Percentiles rank a stretch among this genome's conserved stretches.
Evolutionary conservation across 495 filamentous ascomycete species (phyloP).

Genomic region (Penicillium pulvis): DNA sequence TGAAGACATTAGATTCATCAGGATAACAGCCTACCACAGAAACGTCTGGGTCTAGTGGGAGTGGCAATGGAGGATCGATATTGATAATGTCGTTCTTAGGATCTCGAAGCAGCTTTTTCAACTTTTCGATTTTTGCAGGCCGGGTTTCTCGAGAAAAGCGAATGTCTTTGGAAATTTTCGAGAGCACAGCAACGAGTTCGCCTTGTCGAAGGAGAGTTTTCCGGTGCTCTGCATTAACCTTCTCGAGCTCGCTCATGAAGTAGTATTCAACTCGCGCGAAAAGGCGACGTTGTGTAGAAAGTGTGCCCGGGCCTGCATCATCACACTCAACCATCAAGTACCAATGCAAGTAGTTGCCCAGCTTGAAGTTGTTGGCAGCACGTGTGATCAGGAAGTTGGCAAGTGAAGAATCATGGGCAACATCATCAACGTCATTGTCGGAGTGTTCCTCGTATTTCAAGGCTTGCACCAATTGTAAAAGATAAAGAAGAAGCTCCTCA

Average conservation of each 20-base stretch:
- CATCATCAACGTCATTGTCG: constrained; percentile 58
- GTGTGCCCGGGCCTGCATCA: constrained; percentile 72
- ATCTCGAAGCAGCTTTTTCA: constrained; percentile 82
- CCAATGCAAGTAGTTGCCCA: constrained; percentile 97
- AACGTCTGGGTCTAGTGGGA: constrained; percentile 86
- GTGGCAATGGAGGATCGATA: constrained; percentile 83
- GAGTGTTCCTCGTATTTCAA: constrained; percentile 88
- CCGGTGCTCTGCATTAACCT: constrained; percentile 61
- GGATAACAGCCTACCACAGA: constrained; percentile 76
- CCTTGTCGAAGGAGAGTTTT: constrained; percentile 82
- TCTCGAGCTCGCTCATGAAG: constrained; percentile 83
- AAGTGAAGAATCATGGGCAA: constrained; percentile 79
- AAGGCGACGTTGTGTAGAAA: constrained; percentile 72
- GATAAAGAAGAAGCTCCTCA: constrained; percentile 87
- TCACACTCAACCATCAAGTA: constrained; percentile 98
- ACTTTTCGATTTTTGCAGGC: constrained; percentile 73
- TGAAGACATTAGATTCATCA: constrained; percentile 90
- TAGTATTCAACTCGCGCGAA: constrained; percentile 92
- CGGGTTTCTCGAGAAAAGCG: constrained; percentile 78
- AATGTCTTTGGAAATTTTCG: constrained; percentile 87
- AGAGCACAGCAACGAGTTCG: constrained; percentile 83
- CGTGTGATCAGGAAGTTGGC: constrained; percentile 86
- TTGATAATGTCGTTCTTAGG: constrained; percentile 81
- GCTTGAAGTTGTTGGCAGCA: constrained; percentile 79
- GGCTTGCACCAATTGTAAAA: constrained; percentile 94